Evolutionary conservation across 805 yeast genomes (phyloP).

Genomic region (Saturnispora zaruensis): DNA sequence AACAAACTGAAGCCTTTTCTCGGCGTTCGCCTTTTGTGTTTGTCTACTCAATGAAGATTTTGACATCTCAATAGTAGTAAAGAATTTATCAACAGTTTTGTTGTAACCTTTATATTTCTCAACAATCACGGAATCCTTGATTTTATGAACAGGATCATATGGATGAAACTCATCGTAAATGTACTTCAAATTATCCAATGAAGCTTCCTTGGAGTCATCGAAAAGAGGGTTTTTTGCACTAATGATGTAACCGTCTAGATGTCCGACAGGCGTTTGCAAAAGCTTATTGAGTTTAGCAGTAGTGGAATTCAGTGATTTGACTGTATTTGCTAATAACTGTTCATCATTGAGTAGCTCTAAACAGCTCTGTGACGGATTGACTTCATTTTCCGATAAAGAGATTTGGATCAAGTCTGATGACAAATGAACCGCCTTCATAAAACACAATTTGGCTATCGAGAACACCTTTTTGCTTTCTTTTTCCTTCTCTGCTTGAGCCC

Average conservation of each 20-base stretch:
- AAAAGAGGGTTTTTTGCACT: conserved; percentile 49
- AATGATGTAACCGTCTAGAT: conserved; percentile 51
- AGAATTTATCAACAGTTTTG: conserved; percentile 72
- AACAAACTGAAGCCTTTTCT: conserved; percentile 66
- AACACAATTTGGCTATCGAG: conserved; percentile 62
- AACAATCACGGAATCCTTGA: conserved; percentile 25
- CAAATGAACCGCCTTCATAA: conserved; percentile 60
- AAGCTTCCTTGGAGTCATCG: conserved; percentile 32
- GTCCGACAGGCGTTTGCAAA: conserved; percentile 27
- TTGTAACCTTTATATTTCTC: conserved; percentile 59
- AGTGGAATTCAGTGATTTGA: conserved; percentile 38
- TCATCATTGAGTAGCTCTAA: conserved; percentile 25
- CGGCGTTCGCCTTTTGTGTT: conserved; percentile 68
- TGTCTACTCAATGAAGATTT: conserved; percentile 68
- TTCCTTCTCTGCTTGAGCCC: conserved; percentile 32
- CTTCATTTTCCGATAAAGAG: conserved; percentile 35
- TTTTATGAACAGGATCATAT: conserved; percentile 34
- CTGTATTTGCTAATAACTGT: conserved; percentile 26
- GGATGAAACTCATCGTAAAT: conserved; percentile 50
- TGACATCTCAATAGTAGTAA: conserved; percentile 76
- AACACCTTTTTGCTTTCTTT: conserved; percentile 38
- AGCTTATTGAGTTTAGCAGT: conserved; percentile 36
- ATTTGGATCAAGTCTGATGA: conserved; percentile 73
- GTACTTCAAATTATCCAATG: conserved; percentile 30
- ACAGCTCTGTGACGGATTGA: conserved; percentile 34